These are phyloP conservation scores for Monosporozyma siamensis DNA, from an alignment of 805 yeast species.

Conservation along the genomic window DNA sequence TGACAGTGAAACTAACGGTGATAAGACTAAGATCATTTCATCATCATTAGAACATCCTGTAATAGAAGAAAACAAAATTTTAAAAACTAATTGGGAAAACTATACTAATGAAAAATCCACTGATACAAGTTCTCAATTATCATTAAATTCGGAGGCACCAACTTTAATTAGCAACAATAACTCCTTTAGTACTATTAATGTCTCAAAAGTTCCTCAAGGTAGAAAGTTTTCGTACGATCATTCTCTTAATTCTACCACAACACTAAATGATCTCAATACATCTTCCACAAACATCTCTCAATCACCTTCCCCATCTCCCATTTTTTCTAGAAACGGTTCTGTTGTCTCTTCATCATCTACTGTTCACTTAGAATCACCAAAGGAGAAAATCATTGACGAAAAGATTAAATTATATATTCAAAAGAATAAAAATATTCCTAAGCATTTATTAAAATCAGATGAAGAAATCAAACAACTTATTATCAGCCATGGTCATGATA, in stretches of 20 bases:
- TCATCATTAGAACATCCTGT: not conserved
- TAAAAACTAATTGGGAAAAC: not conserved
- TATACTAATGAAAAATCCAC: not conserved
- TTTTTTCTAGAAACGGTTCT: constrained; percentile 1
- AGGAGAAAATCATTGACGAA: not conserved
- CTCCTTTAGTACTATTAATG: not conserved
- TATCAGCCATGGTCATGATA: constrained; percentile 39
- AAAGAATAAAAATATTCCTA: constrained; percentile 2
- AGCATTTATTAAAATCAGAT: constrained; percentile 4
- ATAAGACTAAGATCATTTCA: not conserved
- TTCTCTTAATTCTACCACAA: constrained; percentile 1
- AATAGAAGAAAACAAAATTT: constrained; percentile 1
- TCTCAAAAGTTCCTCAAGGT: not conserved
- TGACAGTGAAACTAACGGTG: not conserved
- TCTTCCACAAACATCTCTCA: not conserved
- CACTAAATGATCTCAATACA: not conserved
- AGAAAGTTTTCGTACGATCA: constrained; percentile 3
- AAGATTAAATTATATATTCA: constrained; percentile 1
- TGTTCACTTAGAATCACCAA: not conserved
- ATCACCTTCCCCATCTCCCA: constrained; percentile 5
- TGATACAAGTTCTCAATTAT: constrained; percentile 10
- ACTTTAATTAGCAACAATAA: constrained; percentile 12
- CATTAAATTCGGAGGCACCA: constrained; percentile 14
- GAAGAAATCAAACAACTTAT: constrained; percentile 12
- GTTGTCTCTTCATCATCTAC: not conserved